Evolutionary conservation across 2,329 filamentous ascomycete genomes (phyloP), one percentile per base, ranked within the genome.

Genomic region (Cercospora zeina): DNA sequence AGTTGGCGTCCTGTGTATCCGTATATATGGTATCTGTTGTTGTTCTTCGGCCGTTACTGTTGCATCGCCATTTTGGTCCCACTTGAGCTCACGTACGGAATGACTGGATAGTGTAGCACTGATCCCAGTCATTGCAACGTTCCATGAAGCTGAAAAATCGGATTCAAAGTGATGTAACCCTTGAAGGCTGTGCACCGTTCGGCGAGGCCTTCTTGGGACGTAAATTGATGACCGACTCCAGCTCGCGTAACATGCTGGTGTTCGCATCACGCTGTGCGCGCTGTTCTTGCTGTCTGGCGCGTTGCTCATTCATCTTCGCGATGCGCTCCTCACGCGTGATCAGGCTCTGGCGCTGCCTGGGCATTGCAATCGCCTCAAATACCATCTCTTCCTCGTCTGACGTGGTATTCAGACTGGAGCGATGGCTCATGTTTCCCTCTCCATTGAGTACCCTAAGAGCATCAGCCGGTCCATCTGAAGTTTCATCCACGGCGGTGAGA

Each of bases 241-340:
- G 82, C 77, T 99, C 95, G 66, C 89, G 87, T 66, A 99, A 83
- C 91, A 99, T 96, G 69, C 89, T 91, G 47, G 87, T 90, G 66
- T 87, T 96, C 10, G 91, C 89, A 65, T 97, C 91, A 49, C 86
- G 81, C 72, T 89, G 89, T 69, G 93, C 90, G 59, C 87, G 85
- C 42, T 87, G 80, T 42, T 86, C 81, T 19, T 89, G 88, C 72
- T 90, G 89, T 65, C 85, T 85, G 58, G 87, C 87, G 61, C 93
- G 85, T 49, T 97, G 93, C 73, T 96, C 93, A 70, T 89, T 89
- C 81, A 97, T 92, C 76, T 89, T 93, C 47, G 83, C 82, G 69
- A 97, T 89, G 47, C 95, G 87, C 77, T 99, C 92, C 71, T 96
- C 93, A 71, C 93, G 82, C 1, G 89, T 91, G 67, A 97, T 80